Percentiles rank a stretch among this genome's conserved stretches.
Evolutionary conservation across 1,284 basidiomycete genomes (phyloP).

Genomic region (Malassezia caprae): DNA sequence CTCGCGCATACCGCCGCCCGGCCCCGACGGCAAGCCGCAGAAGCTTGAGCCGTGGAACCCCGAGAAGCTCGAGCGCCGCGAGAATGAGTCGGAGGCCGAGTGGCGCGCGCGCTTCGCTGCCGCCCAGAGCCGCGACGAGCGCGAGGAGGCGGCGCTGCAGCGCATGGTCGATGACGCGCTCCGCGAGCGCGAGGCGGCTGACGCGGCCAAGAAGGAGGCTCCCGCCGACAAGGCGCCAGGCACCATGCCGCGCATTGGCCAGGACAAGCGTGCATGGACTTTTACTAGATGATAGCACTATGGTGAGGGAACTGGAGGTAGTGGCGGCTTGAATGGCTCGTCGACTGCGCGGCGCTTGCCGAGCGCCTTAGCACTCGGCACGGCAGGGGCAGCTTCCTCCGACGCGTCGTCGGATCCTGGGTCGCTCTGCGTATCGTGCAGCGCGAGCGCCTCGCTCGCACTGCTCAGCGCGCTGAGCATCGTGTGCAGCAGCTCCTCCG

Average conservation of each 20-base stretch:
- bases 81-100: neutral
- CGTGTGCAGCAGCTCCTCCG: slow-evolving; percentile 1
- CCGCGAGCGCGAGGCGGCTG: slow-evolving; percentile 3
- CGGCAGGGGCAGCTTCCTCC: neutral
- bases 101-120: slow-evolving; percentile 4
- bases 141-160: slow-evolving; percentile 9
- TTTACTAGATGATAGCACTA: neutral
- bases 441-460: slow-evolving; percentile 4
- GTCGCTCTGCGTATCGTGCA: neutral
- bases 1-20: slow-evolving; percentile 17
- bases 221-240: neutral
- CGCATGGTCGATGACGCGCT: slow-evolving; percentile 12
- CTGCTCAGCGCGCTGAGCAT: slow-evolving; percentile 2
- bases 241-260: slow-evolving; percentile 7
- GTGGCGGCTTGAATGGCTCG: neutral
- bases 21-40: slow-evolving; percentile 17
- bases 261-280: slow-evolving; percentile 16
- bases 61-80: slow-evolving; percentile 6
- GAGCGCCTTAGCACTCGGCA: slow-evolving; percentile 13
- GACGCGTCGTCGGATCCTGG: neutral
- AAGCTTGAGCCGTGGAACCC: slow-evolving; percentile 11
- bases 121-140: slow-evolving; percentile 9
- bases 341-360: slow-evolving; percentile 18
- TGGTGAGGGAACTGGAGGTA: neutral
- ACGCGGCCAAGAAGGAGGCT: neutral